phyloP scores from a whole-genome alignment of 2,329 filamentous ascomycete genomes.

The Neoscytalidium dimidiatum region DNA sequence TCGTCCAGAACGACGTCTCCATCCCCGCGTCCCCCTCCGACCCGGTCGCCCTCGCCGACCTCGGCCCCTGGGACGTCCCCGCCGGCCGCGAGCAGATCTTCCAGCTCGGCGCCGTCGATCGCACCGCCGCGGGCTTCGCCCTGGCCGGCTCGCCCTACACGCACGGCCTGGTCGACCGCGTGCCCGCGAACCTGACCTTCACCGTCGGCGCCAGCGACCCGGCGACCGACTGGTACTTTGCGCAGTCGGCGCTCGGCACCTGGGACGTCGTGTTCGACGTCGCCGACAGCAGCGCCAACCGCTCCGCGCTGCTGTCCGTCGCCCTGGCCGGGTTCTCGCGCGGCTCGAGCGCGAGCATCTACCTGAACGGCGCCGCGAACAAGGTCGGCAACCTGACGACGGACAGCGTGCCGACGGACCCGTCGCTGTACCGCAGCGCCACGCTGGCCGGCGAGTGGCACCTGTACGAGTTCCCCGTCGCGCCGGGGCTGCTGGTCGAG shows the following conservation, averaged over 20 bases:
- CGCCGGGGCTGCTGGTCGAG: constrained; percentile 28
- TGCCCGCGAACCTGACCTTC: constrained; percentile 49
- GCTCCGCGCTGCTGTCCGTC: constrained; percentile 40
- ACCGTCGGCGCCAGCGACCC: constrained; percentile 43
- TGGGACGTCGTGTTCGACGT: constrained; percentile 34
- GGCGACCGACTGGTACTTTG: constrained; percentile 51
- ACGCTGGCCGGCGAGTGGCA: constrained; percentile 52
- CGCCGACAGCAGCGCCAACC: constrained; percentile 21
- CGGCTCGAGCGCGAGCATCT: constrained; percentile 42
- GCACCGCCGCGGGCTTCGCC: constrained; percentile 47
- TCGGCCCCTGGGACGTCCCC: constrained; percentile 42
- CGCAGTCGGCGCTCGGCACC: constrained; percentile 41
- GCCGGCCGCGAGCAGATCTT: constrained; percentile 44
- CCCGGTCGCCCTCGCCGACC: constrained; percentile 33
- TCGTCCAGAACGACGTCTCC: constrained; percentile 44
- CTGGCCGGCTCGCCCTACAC: constrained; percentile 46
- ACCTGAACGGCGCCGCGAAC: constrained; percentile 37
- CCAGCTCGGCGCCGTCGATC: constrained; percentile 53
- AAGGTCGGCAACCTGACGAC: constrained; percentile 45
- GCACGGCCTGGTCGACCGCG: constrained; percentile 48
- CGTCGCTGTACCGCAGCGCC: constrained; percentile 50
- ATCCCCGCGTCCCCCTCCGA: constrained; percentile 34
- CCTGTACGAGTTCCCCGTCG: constrained; percentile 45
- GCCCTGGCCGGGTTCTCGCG: constrained; percentile 49
- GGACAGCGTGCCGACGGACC: constrained; percentile 42